These are phyloP conservation scores for Fusarium clavum DNA, from an alignment of 2,329 filamentous ascomycete genomes.

Conservation along the genomic window DNA sequence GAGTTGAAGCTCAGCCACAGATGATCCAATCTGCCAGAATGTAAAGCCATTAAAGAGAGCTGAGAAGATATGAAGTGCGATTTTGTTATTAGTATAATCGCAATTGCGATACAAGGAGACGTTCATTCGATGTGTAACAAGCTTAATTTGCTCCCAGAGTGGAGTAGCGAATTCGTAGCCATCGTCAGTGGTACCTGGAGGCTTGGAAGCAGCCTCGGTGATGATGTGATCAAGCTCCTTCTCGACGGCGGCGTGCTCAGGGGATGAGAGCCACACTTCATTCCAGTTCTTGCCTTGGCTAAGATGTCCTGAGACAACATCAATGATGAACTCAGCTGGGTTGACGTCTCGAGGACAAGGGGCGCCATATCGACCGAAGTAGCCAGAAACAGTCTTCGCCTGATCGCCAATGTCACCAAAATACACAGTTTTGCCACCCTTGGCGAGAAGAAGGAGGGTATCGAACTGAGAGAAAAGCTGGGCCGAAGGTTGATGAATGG, in stretches of 20 bases:
- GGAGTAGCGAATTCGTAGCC: conserved; percentile 79
- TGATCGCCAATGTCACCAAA: conserved; percentile 73
- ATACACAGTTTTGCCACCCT: conserved; percentile 73
- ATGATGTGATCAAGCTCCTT: conserved; percentile 74
- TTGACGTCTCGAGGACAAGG: conserved; percentile 72
- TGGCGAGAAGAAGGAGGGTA: conserved; percentile 71
- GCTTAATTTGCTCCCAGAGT: conserved; percentile 70
- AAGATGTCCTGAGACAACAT: conserved; percentile 63
- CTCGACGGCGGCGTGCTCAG: conserved; percentile 66
- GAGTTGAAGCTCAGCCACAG: conserved; percentile 63
- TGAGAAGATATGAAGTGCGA: conserved; percentile 65
- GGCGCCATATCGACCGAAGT: conserved; percentile 75
- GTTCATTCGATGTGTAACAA: conserved; percentile 73
- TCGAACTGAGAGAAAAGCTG: conserved; percentile 76
- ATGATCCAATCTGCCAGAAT: conserved; percentile 69
- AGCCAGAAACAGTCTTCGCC: conserved; percentile 65
- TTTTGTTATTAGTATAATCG: conserved; percentile 74
- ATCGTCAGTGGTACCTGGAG: conserved; percentile 56
- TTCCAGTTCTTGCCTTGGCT: conserved; percentile 70
- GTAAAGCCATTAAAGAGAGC: conserved; percentile 71
- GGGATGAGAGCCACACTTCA: conserved; percentile 75
- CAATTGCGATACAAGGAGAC: conserved; percentile 73
- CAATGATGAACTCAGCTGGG: conserved; percentile 81
- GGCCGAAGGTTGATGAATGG: conserved; percentile 77
- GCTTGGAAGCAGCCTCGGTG: conserved; percentile 61